Base-by-base conservation (phyloP, 2,329 filamentous ascomycete species). In the Cryphonectria japonica region DNA sequence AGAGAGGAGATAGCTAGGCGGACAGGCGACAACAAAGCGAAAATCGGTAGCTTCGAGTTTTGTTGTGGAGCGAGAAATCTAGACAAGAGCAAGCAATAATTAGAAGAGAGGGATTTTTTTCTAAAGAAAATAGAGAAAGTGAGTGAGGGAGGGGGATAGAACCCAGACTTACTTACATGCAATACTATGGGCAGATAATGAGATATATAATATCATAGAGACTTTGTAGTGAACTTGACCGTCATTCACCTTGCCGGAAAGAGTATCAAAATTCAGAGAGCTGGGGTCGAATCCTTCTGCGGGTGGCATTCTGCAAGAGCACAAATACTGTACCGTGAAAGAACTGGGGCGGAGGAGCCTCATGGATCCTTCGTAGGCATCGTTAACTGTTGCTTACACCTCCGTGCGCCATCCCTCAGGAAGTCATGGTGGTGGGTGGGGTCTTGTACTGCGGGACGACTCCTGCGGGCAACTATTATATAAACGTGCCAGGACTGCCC, bases 201-300 rank as follows among this genome's bases (percentile, higher is more conserved):
- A n/a, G 46, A 50, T 50, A 50, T 50, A 50, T 50, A n/a, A 3
- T 11, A 50, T 50, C 9, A 9, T 50, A 50, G 19, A 34, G 16
- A 0, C 3, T n/a, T 3, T n/a, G 46, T 22, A 50, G 19, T 19
- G 14, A 16, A 34, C 16, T 16, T 32, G 26, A 32, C 19, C 26
- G 54, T 59, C 54, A 59, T 59, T 29, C 22, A 19, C 19, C 29
- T 16, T 32, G 26, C 54, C 54, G 3, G 2, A 59, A 59, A 59
- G 13, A 19, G 54, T 59, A 59, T 59, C 14, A 59, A 32, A 13
- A 59, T 59, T 59, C 54, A 13, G 19, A 61, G 7, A 19, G 34
- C 32, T 22, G 59, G 59, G 59, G 59, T 34, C 59, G 59, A n/a
- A 61, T 61, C 59, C 59, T 61, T 61, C 6, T n/a, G 59, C 34